Evolutionary conservation across 495 filamentous ascomycete species (phyloP).

Genomic region (Tuber aestivum): DNA sequence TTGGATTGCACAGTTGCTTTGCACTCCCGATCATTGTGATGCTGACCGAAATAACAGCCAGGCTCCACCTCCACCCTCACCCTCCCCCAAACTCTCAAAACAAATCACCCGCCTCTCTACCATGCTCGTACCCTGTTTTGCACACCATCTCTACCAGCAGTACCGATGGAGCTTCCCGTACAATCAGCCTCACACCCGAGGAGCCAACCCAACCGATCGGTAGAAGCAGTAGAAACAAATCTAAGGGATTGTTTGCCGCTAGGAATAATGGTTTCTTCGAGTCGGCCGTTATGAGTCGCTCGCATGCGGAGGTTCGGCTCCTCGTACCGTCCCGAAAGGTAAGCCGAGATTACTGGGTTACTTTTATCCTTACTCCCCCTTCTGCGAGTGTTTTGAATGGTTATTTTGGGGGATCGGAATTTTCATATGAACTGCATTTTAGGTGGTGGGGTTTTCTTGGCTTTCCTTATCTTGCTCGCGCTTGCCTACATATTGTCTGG

Average conservation of each 20-base stretch:
- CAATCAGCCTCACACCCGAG: constrained; percentile 37
- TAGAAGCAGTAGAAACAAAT: constrained; percentile 38
- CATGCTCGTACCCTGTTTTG: constrained; percentile 36
- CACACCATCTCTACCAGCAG: constrained; percentile 25
- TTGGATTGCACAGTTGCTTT: neutral
- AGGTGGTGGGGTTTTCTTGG: neutral
- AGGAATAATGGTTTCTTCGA: constrained; percentile 42
- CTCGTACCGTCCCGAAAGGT: constrained; percentile 38
- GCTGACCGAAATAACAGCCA: constrained; percentile 34
- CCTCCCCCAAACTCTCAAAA: constrained; percentile 31
- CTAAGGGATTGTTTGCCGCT: constrained; percentile 39
- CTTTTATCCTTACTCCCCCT: constrained; percentile 2
- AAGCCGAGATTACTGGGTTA: neutral
- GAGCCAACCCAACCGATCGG: constrained; percentile 36
- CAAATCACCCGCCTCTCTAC: constrained; percentile 28
- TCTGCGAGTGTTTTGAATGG: neutral
- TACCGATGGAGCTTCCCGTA: constrained; percentile 33
- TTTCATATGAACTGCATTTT: neutral
- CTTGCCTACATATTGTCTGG: constrained; percentile 7
- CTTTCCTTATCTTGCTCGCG: neutral
- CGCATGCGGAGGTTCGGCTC: constrained; percentile 39
- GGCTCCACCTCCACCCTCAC: constrained; percentile 37
- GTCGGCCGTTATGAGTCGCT: constrained; percentile 41
- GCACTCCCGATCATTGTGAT: constrained; percentile 6
- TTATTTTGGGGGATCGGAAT: neutral